Conservation (phyloP, 2,329 filamentous ascomycete species). For the Tolypocladium tundrense region DNA sequence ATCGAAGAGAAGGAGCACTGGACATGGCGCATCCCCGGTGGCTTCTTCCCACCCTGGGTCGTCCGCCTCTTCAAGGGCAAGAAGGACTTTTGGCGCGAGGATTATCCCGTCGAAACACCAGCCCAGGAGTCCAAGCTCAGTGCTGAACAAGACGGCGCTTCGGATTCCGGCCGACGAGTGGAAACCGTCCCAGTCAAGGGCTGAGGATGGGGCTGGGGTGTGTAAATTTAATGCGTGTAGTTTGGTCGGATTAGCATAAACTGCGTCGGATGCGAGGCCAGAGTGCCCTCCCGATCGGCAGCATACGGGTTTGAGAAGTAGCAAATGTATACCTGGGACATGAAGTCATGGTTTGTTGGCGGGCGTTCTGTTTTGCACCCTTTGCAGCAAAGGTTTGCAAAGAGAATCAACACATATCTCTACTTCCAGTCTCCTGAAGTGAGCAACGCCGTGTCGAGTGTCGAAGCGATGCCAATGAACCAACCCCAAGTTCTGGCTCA, state of each 20-base stretch:
- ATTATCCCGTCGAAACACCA: conserved; percentile 8
- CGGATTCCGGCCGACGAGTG: conserved; percentile 3
- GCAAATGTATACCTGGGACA: neutral
- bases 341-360: neutral
- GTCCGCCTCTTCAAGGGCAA: conserved; percentile 53
- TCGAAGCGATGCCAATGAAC: neutral
- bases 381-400: neutral
- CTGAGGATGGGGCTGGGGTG: neutral
- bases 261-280: neutral
- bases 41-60: conserved; percentile 66
- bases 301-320: neutral
- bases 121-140: conserved; percentile 7
- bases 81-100: conserved; percentile 59
- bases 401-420: neutral
- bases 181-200: conserved; percentile 2
- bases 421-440: neutral
- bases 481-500: too few relatives aligned
- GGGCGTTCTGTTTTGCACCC: neutral
- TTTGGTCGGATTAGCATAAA: neutral
- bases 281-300: neutral
- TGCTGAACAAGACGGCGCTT: conserved; percentile 8
- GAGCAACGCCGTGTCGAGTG: neutral
- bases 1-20: conserved; percentile 69
- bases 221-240: neutral
- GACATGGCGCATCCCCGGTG: conserved; percentile 68